These are phyloP conservation scores for Ramalina peruviana DNA, from an alignment of 495 filamentous ascomycete species.

Conservation along the genomic window DNA sequence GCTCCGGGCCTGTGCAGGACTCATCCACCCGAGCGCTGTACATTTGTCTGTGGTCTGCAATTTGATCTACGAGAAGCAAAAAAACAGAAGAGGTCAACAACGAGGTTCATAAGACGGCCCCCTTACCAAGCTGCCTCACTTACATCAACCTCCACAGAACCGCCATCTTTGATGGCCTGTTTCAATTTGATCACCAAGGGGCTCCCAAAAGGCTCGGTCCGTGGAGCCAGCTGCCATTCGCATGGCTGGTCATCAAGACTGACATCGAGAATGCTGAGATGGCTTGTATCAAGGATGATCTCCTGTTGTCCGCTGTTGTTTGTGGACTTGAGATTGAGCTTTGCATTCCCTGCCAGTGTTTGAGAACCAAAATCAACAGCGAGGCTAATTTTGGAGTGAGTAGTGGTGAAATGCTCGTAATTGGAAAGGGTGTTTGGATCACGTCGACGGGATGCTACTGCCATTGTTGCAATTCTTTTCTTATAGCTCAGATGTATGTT, in stretches of 20 bases:
- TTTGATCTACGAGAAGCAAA: constrained; percentile 27
- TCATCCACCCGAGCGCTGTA: constrained; percentile 89
- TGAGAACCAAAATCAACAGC: constrained; percentile 68
- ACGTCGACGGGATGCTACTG: constrained; percentile 35
- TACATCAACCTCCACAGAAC: constrained; percentile 48
- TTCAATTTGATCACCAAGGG: constrained; percentile 61
- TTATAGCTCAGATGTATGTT: no score
- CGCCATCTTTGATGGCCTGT: constrained; percentile 44
- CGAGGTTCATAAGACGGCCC: not conserved
- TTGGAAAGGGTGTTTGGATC: constrained; percentile 91
- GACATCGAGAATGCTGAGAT: constrained; percentile 55
- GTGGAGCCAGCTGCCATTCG: constrained; percentile 55
- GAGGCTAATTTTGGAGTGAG: constrained; percentile 64
- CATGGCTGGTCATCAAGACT: constrained; percentile 43
- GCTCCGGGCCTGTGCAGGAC: constrained; percentile 81
- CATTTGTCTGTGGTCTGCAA: constrained; percentile 68
- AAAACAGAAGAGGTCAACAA: not conserved
- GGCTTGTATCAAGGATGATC: constrained; percentile 77
- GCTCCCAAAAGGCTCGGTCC: constrained; percentile 62
- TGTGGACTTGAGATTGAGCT: constrained; percentile 56
- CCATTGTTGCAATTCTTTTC: not conserved
- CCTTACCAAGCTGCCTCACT: constrained; percentile 7
- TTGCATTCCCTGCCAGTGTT: constrained; percentile 58
- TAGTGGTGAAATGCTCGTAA: constrained; percentile 71
- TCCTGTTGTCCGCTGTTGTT: constrained; percentile 55